Evolutionary conservation across 306 rosid genomes (phyloP), one percentile per base, ranked within the genome.

Genomic region (Pyrus pyrifolia): DNA sequence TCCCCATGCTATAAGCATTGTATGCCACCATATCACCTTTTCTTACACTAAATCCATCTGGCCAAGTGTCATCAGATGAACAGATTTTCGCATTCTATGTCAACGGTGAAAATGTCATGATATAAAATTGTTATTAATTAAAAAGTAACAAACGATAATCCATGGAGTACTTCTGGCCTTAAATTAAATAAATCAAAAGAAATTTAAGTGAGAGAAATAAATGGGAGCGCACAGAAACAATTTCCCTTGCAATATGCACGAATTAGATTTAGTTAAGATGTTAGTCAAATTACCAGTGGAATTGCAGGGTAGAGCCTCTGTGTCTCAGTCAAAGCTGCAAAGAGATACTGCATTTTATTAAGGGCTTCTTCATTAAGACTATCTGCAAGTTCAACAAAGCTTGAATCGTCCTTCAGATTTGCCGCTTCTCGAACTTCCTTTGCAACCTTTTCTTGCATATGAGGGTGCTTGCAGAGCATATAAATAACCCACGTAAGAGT

Each of bases 251-350:
- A 31, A 6, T 29, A 59, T 11, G 30, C 64, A 59, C 23, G 23
- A 11, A 15, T 11, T 31, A 31, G 35, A 31, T 57, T 19, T 68
- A 3, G 2, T 53, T 53, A 13, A 57, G 15, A 25, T 14, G 35
- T 18, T 53, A 6, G 12, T 2, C 4, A 11, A 27, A 18, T 71
- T 79, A 86, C 96, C 91, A 80, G 76, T 10, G 92, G 89, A 71
- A 86, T 79, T 70, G 93, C 81, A 42, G 96, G 93, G 68, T 91
- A 80, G 60, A 91, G 87, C 65, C 91, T 87, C 53, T 80, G 78
- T 6, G 88, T 89, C 79, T 91, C 93, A 33, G 80, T 75, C 71
- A 87, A 68, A 74, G 90, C 68, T 53, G 91, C 90, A 79, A 74
- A 76, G 5, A 89, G 86, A 79, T 82, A 86, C 44, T 70, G 82